Conservation (phyloP, 2,329 filamentous ascomycete genomes). For the Hypoxylon sp. region DNA sequence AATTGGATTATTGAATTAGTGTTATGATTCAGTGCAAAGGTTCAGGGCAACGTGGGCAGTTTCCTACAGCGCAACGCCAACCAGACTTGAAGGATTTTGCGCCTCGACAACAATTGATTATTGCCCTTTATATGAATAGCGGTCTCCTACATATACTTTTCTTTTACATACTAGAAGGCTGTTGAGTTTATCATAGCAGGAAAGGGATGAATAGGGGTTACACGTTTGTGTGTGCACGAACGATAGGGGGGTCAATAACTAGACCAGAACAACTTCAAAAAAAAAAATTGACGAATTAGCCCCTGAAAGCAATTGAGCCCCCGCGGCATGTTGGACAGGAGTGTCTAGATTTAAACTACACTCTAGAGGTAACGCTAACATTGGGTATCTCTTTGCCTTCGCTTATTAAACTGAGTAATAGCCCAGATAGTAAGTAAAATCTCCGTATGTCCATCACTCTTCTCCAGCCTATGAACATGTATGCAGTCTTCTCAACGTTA, state of each 20-base stretch:
- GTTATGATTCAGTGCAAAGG: too few relatives aligned
- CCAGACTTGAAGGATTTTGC: too few relatives aligned
- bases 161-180: neutral
- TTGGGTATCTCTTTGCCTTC: neutral
- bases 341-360: neutral
- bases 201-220: neutral
- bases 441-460: neutral
- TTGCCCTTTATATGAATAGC: too few relatives aligned
- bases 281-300: neutral
- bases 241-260: too few relatives aligned
- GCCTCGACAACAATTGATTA: too few relatives aligned
- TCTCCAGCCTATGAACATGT: neutral
- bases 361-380: neutral
- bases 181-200: neutral
- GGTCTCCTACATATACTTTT: too few relatives aligned
- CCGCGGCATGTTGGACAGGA: neutral
- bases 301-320: neutral
- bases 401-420: neutral
- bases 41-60: too few relatives aligned
- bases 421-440: neutral
- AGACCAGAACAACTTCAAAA: neutral
- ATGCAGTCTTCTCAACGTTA: neutral
- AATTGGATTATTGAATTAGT: too few relatives aligned
- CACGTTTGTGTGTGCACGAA: neutral
- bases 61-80: too few relatives aligned